These are phyloP conservation scores for Colletotrichum truncatum DNA, from an alignment of 2,329 filamentous ascomycete species.

Conservation along the genomic window DNA sequence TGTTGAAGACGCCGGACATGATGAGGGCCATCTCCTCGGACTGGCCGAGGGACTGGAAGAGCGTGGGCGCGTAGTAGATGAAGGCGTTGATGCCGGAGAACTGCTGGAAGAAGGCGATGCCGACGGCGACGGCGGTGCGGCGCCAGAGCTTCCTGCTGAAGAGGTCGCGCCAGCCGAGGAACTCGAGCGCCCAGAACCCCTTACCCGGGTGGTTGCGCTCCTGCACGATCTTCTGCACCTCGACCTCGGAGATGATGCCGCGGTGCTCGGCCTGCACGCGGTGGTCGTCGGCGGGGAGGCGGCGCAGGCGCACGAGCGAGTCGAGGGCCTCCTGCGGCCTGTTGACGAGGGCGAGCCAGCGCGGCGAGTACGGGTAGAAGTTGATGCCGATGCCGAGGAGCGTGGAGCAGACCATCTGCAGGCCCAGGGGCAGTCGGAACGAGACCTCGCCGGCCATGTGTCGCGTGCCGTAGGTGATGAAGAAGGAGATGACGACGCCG, in stretches of 20 bases:
- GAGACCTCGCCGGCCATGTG: slow-evolving; percentile 49
- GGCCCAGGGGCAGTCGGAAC: slow-evolving; percentile 56
- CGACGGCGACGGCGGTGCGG: slow-evolving; percentile 49
- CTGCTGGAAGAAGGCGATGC: slow-evolving; percentile 38
- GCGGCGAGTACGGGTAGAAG: slow-evolving; percentile 55
- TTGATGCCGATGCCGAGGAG: slow-evolving; percentile 49
- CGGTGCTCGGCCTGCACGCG: slow-evolving; percentile 57
- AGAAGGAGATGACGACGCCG: slow-evolving; percentile 62
- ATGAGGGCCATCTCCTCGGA: slow-evolving; percentile 39
- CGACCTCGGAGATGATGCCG: slow-evolving; percentile 58
- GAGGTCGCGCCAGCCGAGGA: slow-evolving; percentile 55
- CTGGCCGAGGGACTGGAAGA: slow-evolving; percentile 40
- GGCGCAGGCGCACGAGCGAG: slow-evolving; percentile 48
- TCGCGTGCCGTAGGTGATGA: slow-evolving; percentile 62
- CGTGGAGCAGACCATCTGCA: slow-evolving; percentile 54
- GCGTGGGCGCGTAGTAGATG: slow-evolving; percentile 39
- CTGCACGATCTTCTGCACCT: slow-evolving; percentile 51
- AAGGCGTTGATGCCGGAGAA: slow-evolving; percentile 36
- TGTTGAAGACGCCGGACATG: slow-evolving; percentile 45
- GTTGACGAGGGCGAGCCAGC: slow-evolving; percentile 51
- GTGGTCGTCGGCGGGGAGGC: slow-evolving; percentile 50
- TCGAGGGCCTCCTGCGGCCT: slow-evolving; percentile 48
- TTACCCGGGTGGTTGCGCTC: slow-evolving; percentile 47
- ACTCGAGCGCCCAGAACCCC: slow-evolving; percentile 49
- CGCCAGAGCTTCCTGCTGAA: slow-evolving; percentile 54